A percentile compares a stretch with the other conserved stretches of the same genome.
Conservation (phyloP, 2,329 filamentous ascomycete genomes). For the Fusarium multiceps region DNA sequence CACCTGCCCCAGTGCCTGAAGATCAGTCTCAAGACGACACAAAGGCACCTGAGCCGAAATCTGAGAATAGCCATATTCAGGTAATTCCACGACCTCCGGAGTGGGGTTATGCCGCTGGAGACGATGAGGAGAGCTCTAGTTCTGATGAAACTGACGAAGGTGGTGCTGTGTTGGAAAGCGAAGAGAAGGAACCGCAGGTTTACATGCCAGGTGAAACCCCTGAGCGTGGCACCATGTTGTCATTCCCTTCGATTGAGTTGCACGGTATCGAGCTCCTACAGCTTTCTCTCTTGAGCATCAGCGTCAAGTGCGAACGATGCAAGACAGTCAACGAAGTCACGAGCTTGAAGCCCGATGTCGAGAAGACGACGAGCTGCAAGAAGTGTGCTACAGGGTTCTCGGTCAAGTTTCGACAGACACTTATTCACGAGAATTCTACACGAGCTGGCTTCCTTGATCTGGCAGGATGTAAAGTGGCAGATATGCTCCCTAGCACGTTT, state of each 20-base stretch:
- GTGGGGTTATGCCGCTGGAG: slow-evolving; percentile 66
- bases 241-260: slow-evolving; percentile 81
- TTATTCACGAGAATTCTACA: slow-evolving; percentile 79
- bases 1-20: slow-evolving; percentile 18
- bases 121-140: slow-evolving; percentile 61
- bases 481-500: slow-evolving; percentile 84
- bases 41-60: slow-evolving; percentile 7
- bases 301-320: slow-evolving; percentile 82
- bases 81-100: slow-evolving; percentile 82
- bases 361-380: slow-evolving; percentile 65
- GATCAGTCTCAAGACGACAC: slow-evolving; percentile 1
- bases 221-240: slow-evolving; percentile 80
- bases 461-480: slow-evolving; percentile 77
- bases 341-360: slow-evolving; percentile 67
- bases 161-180: slow-evolving; percentile 54
- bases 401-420: slow-evolving; percentile 70
- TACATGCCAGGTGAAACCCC: slow-evolving; percentile 46
- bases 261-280: slow-evolving; percentile 82
- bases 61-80: slow-evolving; percentile 71
- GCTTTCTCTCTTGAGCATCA: slow-evolving; percentile 73
- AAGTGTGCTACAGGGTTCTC: slow-evolving; percentile 67
- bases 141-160: slow-evolving; percentile 57
- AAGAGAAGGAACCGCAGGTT: slow-evolving; percentile 35
- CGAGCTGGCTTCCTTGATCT: slow-evolving; percentile 83
- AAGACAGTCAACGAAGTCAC: slow-evolving; percentile 78